These are phyloP conservation scores for Austroboletus niveus DNA, from an alignment of 1,284 basidiomycete species.

Conservation along the genomic window DNA sequence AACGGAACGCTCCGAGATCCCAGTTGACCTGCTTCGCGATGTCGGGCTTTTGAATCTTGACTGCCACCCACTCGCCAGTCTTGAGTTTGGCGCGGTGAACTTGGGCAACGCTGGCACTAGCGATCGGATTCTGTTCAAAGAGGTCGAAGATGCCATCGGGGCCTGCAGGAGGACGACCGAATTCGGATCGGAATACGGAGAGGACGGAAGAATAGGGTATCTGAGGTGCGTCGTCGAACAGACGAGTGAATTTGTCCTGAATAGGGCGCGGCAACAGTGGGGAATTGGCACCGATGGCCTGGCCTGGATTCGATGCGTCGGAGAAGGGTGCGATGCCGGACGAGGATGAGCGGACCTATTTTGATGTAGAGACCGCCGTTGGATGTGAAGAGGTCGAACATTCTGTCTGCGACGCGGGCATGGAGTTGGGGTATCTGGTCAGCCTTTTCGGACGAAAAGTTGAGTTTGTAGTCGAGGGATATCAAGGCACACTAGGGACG, in stretches of 20 bases:
- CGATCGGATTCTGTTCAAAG: slow-evolving; percentile 73
- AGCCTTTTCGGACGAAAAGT: slow-evolving; percentile 68
- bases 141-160: slow-evolving; percentile 74
- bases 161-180: slow-evolving; percentile 59
- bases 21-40: slow-evolving; percentile 83
- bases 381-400: slow-evolving; percentile 71
- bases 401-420: slow-evolving; percentile 74
- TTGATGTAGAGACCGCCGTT: slow-evolving; percentile 92
- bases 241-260: slow-evolving; percentile 73
- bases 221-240: slow-evolving; percentile 87
- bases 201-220: slow-evolving; percentile 71
- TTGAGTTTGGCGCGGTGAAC: slow-evolving; percentile 78
- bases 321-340: neutral
- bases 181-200: slow-evolving; percentile 71
- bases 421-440: slow-evolving; percentile 77
- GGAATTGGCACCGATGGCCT: slow-evolving; percentile 82
- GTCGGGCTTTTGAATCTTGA: slow-evolving; percentile 90
- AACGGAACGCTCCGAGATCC: slow-evolving; percentile 66
- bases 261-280: slow-evolving; percentile 80
- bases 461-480: slow-evolving; percentile 80
- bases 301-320: slow-evolving; percentile 39
- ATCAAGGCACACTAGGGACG: slow-evolving; percentile 55
- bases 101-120: slow-evolving; percentile 87
- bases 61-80: slow-evolving; percentile 71
- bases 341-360: slow-evolving; percentile 54